Evolutionary conservation across 495 filamentous ascomycete species (phyloP).

Genomic region (Hyaloscypha hepaticicola): DNA sequence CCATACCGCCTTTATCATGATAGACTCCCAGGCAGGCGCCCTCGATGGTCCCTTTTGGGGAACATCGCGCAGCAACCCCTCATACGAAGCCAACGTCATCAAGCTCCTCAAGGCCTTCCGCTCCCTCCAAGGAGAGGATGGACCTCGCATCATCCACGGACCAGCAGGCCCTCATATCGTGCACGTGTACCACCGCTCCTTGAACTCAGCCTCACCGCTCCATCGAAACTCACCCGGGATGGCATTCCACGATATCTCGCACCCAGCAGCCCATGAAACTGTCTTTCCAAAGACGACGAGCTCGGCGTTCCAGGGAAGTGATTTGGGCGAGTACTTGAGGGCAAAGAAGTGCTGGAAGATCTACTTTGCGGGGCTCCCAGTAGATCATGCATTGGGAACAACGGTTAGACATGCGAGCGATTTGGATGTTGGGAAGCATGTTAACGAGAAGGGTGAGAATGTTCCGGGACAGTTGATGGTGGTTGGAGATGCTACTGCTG

Average conservation of each 20-base stretch:
- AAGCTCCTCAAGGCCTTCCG: not conserved
- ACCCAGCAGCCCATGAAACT: not conserved
- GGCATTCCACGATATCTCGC: not conserved
- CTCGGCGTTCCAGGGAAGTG: not conserved
- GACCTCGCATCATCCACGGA: not conserved
- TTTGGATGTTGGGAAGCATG: not conserved
- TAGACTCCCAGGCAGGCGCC: not conserved
- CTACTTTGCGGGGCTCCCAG: not conserved
- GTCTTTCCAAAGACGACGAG: not conserved
- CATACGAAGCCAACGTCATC: not conserved
- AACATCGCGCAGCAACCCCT: not conserved
- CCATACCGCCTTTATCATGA: not conserved
- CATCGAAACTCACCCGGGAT: not conserved
- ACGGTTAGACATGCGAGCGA: not conserved
- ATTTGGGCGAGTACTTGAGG: not conserved
- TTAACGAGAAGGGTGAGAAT: not conserved
- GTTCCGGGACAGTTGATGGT: not conserved
- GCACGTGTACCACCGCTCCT: not conserved
- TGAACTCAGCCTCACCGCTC: not conserved
- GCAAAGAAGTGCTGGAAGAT: not conserved
- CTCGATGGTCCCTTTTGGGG: not conserved
- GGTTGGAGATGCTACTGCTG: not conserved
- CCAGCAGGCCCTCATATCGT: not conserved
- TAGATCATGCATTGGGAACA: not conserved
- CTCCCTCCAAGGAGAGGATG: not conserved